Evolutionary conservation across 257 asterid species (phyloP).

Genomic region (Solanum chiquidenum): DNA sequence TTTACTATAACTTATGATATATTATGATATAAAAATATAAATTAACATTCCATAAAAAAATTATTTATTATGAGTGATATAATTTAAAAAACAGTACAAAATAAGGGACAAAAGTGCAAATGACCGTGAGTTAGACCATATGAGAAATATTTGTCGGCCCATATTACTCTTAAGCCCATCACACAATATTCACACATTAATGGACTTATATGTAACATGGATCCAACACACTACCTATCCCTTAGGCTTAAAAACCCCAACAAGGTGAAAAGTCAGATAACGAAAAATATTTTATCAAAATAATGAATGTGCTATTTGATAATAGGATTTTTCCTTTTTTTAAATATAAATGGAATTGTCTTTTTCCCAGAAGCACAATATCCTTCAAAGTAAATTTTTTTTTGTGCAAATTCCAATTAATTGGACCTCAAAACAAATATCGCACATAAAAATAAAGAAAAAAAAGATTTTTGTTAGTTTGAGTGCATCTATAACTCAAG

Average conservation of each 20-base stretch:
- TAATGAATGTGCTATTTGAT: not conserved
- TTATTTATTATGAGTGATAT: not conserved
- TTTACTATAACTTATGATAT: not conserved
- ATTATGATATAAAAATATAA: rapidly evolving
- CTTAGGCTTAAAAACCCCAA: not conserved
- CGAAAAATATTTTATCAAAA: too few species aligned
- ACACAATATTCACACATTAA: not conserved
- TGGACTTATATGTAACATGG: not conserved
- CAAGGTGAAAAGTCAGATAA: not conserved
- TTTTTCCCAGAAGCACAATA: not conserved
- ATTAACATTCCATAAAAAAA: not conserved
- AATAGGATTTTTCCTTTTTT: too few species aligned
- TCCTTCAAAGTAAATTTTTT: not conserved
- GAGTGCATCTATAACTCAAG: not conserved
- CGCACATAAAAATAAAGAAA: rapidly evolving
- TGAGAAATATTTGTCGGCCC: not conserved
- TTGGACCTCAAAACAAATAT: too few species aligned
- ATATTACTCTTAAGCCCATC: not conserved
- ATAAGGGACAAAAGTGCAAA: not conserved
- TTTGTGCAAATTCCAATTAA: not conserved
- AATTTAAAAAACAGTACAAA: not conserved
- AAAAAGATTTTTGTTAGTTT: not conserved
- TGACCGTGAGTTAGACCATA: not conserved
- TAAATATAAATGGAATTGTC: not conserved
- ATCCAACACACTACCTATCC: not conserved